phyloP scores from a whole-genome alignment of 176 grass and related monocot species.

The Puccinellia tenuiflora region DNA sequence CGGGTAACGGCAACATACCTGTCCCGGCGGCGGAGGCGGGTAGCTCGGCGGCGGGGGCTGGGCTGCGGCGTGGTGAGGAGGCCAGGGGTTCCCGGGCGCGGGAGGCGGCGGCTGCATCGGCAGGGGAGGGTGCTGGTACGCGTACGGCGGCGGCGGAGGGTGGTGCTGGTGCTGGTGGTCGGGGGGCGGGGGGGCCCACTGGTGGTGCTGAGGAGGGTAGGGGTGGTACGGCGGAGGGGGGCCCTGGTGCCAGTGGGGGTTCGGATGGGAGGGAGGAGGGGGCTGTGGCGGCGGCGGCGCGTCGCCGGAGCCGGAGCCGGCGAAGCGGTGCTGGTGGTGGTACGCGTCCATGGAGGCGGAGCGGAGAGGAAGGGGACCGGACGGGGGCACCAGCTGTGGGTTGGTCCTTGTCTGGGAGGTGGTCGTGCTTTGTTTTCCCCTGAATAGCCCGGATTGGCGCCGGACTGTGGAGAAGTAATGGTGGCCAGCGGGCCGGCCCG shows the following conservation, averaged over 20 bases:
- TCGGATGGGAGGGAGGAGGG: constrained; percentile 1
- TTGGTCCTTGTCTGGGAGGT: background rate
- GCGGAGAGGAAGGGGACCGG: background rate
- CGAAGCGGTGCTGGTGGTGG: constrained; percentile 35
- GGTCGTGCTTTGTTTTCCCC: background rate
- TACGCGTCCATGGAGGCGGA: constrained; percentile 52
- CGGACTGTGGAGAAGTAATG: too few relatives aligned
- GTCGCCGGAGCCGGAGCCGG: constrained; percentile 37
- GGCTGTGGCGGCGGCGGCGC: constrained; percentile 11
- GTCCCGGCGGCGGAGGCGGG: constrained; percentile 37
- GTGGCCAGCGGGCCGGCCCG: too few relatives aligned
- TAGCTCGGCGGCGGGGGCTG: constrained; percentile 25
- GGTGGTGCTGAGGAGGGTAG: constrained; percentile 42
- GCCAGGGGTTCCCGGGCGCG: constrained; percentile 28
- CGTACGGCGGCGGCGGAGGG: constrained; percentile 27
- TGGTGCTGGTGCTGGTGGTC: constrained; percentile 33
- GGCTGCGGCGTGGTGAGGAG: constrained; percentile 19
- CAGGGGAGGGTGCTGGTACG: constrained; percentile 37
- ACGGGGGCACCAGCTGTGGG: background rate
- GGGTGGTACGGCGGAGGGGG: constrained; percentile 29
- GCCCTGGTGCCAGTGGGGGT: constrained; percentile 27
- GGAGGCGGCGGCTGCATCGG: constrained; percentile 15
- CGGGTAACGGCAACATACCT: constrained; percentile 22
- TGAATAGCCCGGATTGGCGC: background rate
- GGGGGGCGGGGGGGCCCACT: constrained; percentile 43